Percentiles rank a stretch among this genome's conserved stretches.
phyloP scores from a whole-genome alignment of 1,139 yeast genomes.

The Diutina scorzettiae region DNA sequence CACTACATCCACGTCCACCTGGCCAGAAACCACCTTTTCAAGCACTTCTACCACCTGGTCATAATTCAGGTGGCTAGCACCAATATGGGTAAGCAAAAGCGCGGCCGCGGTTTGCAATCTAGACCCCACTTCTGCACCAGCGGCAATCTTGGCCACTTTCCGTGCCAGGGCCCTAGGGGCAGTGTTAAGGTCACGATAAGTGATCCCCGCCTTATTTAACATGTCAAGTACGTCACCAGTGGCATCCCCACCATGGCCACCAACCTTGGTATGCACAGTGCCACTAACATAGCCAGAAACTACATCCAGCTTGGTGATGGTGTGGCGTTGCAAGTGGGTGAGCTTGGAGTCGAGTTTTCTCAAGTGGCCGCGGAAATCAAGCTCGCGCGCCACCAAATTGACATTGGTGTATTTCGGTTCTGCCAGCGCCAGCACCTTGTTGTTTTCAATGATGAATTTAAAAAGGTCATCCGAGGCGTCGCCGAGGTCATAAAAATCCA shows the following conservation, averaged over 20 bases:
- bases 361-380: not conserved
- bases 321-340: conserved; percentile 30
- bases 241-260: not conserved
- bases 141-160: not conserved
- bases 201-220: not conserved
- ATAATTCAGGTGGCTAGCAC: conserved; percentile 23
- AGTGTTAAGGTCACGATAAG: conserved; percentile 17
- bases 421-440: conserved; percentile 16
- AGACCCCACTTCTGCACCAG: not conserved
- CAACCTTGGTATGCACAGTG: conserved; percentile 15
- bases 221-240: not conserved
- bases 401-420: conserved; percentile 7
- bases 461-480: conserved; percentile 18
- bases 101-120: conserved; percentile 15
- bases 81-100: conserved; percentile 31
- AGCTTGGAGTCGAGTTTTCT: conserved; percentile 27
- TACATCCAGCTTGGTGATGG: conserved; percentile 32
- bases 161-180: conserved; percentile 11
- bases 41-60: conserved; percentile 35
- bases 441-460: conserved; percentile 23
- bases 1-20: conserved; percentile 7
- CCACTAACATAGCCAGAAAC: conserved; percentile 28
- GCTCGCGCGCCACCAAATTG: conserved; percentile 1
- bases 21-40: conserved; percentile 19
- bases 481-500: conserved; percentile 19